Evolutionary conservation across 176 grass and related monocot species (phyloP).

Genomic region (Eleusine indica): DNA sequence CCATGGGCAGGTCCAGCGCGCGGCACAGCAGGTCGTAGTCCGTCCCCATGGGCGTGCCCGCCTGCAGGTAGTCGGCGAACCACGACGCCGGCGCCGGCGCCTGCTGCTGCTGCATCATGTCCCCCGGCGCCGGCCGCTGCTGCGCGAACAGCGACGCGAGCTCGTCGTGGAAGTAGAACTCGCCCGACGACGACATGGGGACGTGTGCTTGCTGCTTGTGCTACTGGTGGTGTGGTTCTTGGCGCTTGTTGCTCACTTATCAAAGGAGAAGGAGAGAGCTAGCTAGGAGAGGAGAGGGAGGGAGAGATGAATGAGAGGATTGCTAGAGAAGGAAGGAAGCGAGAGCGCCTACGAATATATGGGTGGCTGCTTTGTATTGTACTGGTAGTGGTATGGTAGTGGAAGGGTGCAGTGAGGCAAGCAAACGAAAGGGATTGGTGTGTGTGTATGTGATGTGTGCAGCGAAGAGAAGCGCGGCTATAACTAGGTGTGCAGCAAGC

Average conservation of each 20-base stretch:
- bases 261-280: not conserved
- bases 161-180: constrained; percentile 67
- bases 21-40: constrained; percentile 61
- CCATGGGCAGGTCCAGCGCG: constrained; percentile 47
- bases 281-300: not conserved
- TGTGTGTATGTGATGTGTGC: constrained; percentile 12
- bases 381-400: constrained; percentile 4
- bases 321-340: constrained; percentile 40
- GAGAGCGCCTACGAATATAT: constrained; percentile 3
- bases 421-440: not conserved
- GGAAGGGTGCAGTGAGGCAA: constrained; percentile 8
- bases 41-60: not conserved
- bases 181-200: constrained; percentile 53
- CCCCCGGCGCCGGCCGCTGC: constrained; percentile 14
- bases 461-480: constrained; percentile 7
- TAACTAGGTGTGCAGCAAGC: constrained; percentile 15
- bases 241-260: constrained; percentile 40
- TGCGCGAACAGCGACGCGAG: constrained; percentile 65
- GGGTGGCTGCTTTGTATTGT: not conserved
- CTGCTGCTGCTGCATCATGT: not conserved
- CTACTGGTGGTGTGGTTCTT: not conserved
- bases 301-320: constrained; percentile 20
- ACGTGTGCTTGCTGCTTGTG: not conserved
- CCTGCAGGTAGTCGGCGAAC: constrained; percentile 38
- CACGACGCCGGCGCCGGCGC: constrained; percentile 16